Evolutionary conservation across 129 eudicot genomes (phyloP).

Genomic region (Oenanthe sinensis): DNA sequence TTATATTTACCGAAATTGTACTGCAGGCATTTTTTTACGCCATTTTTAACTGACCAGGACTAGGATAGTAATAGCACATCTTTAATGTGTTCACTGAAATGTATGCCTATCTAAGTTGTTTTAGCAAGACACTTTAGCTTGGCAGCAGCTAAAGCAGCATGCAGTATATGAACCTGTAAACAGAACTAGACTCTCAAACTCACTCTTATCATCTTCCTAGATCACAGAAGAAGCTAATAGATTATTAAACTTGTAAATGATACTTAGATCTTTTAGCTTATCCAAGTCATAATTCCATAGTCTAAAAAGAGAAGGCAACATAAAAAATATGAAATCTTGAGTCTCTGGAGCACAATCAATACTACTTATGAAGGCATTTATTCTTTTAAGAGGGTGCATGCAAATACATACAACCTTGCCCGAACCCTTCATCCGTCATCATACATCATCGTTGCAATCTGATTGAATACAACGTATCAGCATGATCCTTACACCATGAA

Average conservation of each 20-base stretch:
- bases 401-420: conserved; percentile 28
- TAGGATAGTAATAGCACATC: neutral
- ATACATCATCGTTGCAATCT: conserved; percentile 85
- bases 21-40: neutral
- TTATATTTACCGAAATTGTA: neutral
- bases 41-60: neutral
- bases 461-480: conserved; percentile 64
- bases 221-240: neutral
- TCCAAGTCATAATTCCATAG: conserved; percentile 10
- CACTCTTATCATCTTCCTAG: neutral
- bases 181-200: neutral
- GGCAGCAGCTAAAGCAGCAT: neutral
- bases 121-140: neutral
- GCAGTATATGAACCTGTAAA: neutral
- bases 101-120: neutral
- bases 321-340: conserved; percentile 17
- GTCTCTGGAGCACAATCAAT: conserved; percentile 27
- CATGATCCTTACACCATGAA: conserved; percentile 23
- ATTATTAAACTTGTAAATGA: neutral
- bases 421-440: conserved; percentile 60
- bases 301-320: conserved; percentile 16
- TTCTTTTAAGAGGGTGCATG: conserved; percentile 39
- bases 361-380: conserved; percentile 42
- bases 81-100: neutral
- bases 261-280: conserved; percentile 7